A percentile compares a stretch with the other conserved stretches of the same genome.
These are phyloP conservation scores for Emergomyces orientalis DNA, from an alignment of 2,329 filamentous ascomycete species.

Conservation along the genomic window DNA sequence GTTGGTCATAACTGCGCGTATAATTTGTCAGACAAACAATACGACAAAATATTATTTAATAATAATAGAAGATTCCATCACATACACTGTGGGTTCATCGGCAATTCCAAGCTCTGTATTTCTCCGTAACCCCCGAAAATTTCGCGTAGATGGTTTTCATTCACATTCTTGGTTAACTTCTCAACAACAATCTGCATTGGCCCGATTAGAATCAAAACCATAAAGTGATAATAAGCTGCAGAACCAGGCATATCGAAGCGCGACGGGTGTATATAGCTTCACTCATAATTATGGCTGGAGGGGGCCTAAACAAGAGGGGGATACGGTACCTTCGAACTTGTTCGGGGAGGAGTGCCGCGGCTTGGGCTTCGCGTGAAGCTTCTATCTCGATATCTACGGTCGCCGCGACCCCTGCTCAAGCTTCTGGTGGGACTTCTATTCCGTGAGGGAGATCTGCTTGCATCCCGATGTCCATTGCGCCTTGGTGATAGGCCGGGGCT, in stretches of 20 bases:
- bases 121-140: slow-evolving; percentile 84
- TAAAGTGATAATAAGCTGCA: background rate
- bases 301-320: background rate
- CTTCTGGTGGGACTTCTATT: slow-evolving; percentile 24
- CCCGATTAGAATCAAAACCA: background rate
- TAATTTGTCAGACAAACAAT: slow-evolving; percentile 2
- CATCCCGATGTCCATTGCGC: slow-evolving; percentile 19
- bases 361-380: slow-evolving; percentile 30
- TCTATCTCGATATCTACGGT: slow-evolving; percentile 30
- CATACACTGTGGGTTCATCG: slow-evolving; percentile 77
- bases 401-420: slow-evolving; percentile 34
- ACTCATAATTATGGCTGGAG: background rate
- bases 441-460: slow-evolving; percentile 24
- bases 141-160: slow-evolving; percentile 75
- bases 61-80: slow-evolving; percentile 10
- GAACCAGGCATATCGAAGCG: background rate
- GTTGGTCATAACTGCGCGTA: slow-evolving; percentile 66
- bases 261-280: background rate
- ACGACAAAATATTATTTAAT: slow-evolving; percentile 1
- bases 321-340: slow-evolving; percentile 30
- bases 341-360: slow-evolving; percentile 17
- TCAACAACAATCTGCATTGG: slow-evolving; percentile 75
- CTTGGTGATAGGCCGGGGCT: slow-evolving; percentile 23
- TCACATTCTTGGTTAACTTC: slow-evolving; percentile 90
- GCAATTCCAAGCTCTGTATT: slow-evolving; percentile 80